Conservation (phyloP, 306 rosid species). For the Cucurbita maxima region DNA sequence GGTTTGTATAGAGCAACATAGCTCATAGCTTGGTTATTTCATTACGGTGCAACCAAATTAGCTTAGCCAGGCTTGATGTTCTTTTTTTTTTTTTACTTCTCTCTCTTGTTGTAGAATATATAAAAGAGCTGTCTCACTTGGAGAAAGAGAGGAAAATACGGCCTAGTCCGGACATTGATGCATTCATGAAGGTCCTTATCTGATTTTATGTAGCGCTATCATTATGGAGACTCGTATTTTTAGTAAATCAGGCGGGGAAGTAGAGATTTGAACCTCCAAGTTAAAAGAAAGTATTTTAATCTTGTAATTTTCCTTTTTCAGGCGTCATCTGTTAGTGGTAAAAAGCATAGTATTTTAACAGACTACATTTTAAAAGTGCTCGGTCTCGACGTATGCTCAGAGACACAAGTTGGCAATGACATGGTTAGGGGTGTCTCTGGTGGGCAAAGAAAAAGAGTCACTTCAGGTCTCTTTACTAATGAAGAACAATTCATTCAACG, state of each 20-base stretch:
- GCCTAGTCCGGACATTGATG: conserved; percentile 75
- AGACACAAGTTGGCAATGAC: conserved; percentile 68
- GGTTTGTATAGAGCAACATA: conserved; percentile 21
- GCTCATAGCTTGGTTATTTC: neutral
- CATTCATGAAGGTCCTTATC: conserved; percentile 70
- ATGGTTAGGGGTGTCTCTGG: conserved; percentile 86
- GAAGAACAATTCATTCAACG: too few relatives aligned
- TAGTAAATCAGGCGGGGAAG: too few relatives aligned
- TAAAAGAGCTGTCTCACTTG: conserved; percentile 26
- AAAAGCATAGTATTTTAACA: conserved; percentile 57
- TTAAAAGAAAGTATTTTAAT: too few relatives aligned
- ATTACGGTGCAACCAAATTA: neutral
- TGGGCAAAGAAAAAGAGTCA: conserved; percentile 85
- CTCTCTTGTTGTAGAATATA: conserved; percentile 21
- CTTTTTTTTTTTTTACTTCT: neutral
- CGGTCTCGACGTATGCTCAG: conserved; percentile 79
- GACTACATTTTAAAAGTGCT: conserved; percentile 72
- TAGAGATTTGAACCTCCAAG: neutral
- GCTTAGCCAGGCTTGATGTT: too few relatives aligned
- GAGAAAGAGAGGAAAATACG: conserved; percentile 49
- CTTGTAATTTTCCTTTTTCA: neutral
- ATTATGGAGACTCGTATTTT: too few relatives aligned
- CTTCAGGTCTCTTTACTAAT: conserved; percentile 34
- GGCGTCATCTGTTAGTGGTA: conserved; percentile 83
- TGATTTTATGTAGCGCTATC: neutral